phyloP scores from a whole-genome alignment of 495 filamentous ascomycete genomes.

The Lepidopterella palustris region DNA sequence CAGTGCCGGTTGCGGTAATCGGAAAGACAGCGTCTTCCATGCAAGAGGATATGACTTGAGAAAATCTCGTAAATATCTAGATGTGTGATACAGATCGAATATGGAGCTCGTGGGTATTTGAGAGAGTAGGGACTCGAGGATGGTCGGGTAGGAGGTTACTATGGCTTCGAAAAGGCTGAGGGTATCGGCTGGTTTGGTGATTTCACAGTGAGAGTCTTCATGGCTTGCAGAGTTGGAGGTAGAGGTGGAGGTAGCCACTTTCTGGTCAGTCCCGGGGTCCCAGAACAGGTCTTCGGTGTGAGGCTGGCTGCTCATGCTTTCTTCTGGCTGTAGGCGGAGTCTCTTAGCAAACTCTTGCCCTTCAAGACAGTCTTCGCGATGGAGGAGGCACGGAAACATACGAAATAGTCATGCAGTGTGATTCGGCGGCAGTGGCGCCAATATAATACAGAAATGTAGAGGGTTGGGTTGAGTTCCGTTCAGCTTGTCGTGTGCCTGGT shows the following conservation, averaged over 20 bases:
- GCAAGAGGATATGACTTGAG: conserved; percentile 52
- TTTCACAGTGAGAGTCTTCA: background rate
- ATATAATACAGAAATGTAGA: background rate
- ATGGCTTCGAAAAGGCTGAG: conserved; percentile 44
- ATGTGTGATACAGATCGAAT: conserved; percentile 53
- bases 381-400: conserved; percentile 26
- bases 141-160: conserved; percentile 49
- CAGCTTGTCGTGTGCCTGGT: conserved; percentile 4
- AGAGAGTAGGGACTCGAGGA: conserved; percentile 53
- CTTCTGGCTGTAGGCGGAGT: conserved; percentile 21
- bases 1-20: conserved; percentile 41
- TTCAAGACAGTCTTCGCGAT: conserved; percentile 25
- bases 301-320: conserved; percentile 19
- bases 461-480: background rate
- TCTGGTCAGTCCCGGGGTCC: conserved; percentile 10
- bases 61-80: conserved; percentile 48
- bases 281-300: conserved; percentile 10
- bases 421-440: background rate
- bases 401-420: conserved; percentile 21
- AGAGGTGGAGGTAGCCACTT: conserved; percentile 3
- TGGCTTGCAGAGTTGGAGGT: background rate
- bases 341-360: conserved; percentile 23
- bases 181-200: background rate
- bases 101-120: conserved; percentile 52
- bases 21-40: conserved; percentile 57